Percentiles rank a stretch among this genome's conserved stretches.
Evolutionary conservation across 352 stramenopile genomes (phyloP).

Genomic region (Phytophthora hybrid): DNA sequence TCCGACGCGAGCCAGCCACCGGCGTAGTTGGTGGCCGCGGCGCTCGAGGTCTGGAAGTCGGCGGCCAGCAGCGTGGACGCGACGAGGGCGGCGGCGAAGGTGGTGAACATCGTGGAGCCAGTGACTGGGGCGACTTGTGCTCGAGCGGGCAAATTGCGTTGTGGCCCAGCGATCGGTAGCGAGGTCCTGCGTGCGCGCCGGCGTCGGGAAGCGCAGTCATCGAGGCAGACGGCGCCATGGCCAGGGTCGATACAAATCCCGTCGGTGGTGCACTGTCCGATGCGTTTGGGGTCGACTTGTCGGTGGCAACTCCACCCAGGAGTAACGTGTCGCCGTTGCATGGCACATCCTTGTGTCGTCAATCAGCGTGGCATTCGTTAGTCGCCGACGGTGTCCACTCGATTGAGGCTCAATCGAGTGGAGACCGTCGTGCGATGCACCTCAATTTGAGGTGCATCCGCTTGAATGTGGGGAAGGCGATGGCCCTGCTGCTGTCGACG

Average conservation of each 20-base stretch:
- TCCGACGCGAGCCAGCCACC: conserved; percentile 58
- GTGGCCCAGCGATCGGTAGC: conserved; percentile 21
- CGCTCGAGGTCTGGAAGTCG: conserved; percentile 30
- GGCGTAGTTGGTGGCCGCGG: conserved; percentile 60
- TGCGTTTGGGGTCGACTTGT: conserved; percentile 15
- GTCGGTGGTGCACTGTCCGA: conserved; percentile 16
- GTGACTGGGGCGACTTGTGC: conserved; percentile 8
- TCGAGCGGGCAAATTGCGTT: conserved; percentile 22
- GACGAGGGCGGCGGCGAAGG: conserved; percentile 29
- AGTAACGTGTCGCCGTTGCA: conserved; percentile 30
- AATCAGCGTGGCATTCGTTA: conserved; percentile 5
- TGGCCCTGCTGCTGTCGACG: conserved; percentile 7
- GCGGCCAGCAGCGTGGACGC: conserved; percentile 39
- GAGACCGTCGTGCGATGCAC: too few species aligned
- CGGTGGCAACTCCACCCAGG: conserved; percentile 19
- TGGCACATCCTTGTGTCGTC: conserved; percentile 24
- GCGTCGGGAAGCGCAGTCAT: conserved; percentile 1
- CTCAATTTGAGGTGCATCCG: background rate
- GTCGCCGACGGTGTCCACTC: conserved; percentile 24
- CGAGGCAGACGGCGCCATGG: conserved; percentile 14
- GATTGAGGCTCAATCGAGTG: background rate
- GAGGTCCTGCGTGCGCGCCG: conserved; percentile 10
- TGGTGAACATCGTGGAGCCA: conserved; percentile 21
- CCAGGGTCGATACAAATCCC: conserved; percentile 24
- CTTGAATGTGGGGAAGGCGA: conserved; percentile 14